These are phyloP conservation scores for Penicillium sp. DNA, from an alignment of 2,329 filamentous ascomycete species.

Conservation along the genomic window DNA sequence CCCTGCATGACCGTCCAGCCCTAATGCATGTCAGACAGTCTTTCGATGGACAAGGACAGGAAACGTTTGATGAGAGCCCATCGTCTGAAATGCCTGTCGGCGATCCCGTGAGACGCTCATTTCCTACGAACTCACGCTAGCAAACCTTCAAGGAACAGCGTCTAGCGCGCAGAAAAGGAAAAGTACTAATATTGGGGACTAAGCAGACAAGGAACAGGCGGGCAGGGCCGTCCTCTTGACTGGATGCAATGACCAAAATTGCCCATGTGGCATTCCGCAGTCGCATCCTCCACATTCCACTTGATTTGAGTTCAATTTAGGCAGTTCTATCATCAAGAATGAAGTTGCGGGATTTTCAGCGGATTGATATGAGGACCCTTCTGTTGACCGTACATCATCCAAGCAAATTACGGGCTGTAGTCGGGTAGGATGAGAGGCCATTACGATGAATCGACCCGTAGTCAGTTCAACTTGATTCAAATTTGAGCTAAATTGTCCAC, in stretches of 20 bases:
- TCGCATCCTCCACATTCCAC: neutral
- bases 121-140: neutral
- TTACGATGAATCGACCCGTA: too few species aligned
- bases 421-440: too few species aligned
- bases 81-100: neutral
- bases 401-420: too few species aligned
- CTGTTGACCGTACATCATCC: too few species aligned
- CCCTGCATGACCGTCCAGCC: conserved; percentile 15
- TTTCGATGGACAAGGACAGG: neutral
- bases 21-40: conserved; percentile 11
- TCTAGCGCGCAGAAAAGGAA: neutral
- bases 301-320: too few species aligned
- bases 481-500: too few species aligned
- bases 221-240: neutral
- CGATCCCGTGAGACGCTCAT: neutral
- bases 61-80: neutral
- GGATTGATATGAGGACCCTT: neutral
- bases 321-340: neutral
- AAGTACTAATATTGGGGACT: neutral
- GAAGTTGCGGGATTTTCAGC: neutral
- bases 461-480: too few species aligned
- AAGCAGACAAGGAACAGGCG: neutral
- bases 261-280: neutral
- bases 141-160: neutral
- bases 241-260: neutral